These are phyloP conservation scores for Phialemoniopsis sp. DNA, from an alignment of 2,329 filamentous ascomycete species.

Conservation along the genomic window DNA sequence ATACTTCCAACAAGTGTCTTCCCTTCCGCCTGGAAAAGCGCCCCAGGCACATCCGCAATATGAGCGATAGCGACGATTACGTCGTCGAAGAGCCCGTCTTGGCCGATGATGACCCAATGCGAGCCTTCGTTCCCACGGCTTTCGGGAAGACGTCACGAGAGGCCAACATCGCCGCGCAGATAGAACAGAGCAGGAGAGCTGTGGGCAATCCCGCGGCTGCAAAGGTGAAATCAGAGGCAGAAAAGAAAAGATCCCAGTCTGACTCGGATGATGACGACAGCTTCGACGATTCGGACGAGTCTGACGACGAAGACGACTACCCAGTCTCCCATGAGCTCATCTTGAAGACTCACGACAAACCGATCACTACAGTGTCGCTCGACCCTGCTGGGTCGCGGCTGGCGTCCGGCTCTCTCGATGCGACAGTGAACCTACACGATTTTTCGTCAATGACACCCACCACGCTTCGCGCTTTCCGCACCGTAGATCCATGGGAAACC, in stretches of 20 bases:
- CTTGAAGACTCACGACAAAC: conserved; percentile 85
- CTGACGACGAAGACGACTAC: conserved; percentile 79
- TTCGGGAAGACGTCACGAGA: conserved; percentile 81
- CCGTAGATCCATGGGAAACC: conserved; percentile 77
- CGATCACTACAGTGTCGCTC: conserved; percentile 78
- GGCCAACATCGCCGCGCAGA: conserved; percentile 73
- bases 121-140: conserved; percentile 72
- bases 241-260: conserved; percentile 13
- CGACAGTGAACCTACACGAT: conserved; percentile 88
- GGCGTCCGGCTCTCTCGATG: conserved; percentile 88
- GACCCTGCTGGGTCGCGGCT: conserved; percentile 83
- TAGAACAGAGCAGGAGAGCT: conserved; percentile 70
- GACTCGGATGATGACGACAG: conserved; percentile 34
- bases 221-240: conserved; percentile 21
- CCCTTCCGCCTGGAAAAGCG: background rate
- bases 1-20: too few relatives aligned
- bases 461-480: conserved; percentile 90
- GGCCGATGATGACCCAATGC: conserved; percentile 64
- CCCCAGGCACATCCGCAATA: conserved; percentile 18
- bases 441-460: conserved; percentile 95
- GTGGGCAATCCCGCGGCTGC: conserved; percentile 29
- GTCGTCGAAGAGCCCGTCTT: conserved; percentile 51
- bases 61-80: conserved; percentile 59
- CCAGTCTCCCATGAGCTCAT: conserved; percentile 91
- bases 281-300: conserved; percentile 52